A percentile compares a stretch with the other conserved stretches of the same genome.
phyloP scores from a whole-genome alignment of 192 early-diverging fungal genomes.

The Endogone sp. region DNA sequence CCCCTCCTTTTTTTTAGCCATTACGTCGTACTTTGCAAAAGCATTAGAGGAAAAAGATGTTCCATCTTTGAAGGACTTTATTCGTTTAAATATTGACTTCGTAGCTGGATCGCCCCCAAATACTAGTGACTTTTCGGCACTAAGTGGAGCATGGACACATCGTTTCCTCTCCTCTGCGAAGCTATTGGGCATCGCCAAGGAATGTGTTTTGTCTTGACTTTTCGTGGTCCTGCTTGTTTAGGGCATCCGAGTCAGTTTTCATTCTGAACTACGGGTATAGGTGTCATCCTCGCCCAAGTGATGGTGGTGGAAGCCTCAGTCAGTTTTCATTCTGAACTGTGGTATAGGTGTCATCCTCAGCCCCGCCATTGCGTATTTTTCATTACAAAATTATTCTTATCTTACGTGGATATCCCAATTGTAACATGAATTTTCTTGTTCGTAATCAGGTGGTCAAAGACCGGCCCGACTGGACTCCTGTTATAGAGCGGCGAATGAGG shows the following conservation, averaged over 20 bases:
- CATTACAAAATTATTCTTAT: not conserved
- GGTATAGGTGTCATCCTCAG: constrained; percentile 4
- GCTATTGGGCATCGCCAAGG: constrained; percentile 2
- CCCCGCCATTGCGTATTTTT: not conserved
- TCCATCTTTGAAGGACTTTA: constrained; percentile 4
- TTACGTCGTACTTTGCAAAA: constrained; percentile 2
- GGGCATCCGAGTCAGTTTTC: constrained; percentile 2
- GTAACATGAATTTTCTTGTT: not conserved
- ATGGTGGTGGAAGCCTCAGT: not conserved
- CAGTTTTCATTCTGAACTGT: not conserved
- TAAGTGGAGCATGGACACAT: not conserved
- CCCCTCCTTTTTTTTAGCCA: not conserved
- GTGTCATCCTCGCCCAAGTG: not conserved
- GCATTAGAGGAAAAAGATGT: constrained; percentile 2
- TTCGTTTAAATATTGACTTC: constrained; percentile 7
- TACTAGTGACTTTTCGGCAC: not conserved
- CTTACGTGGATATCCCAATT: not conserved
- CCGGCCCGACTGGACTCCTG: not conserved
- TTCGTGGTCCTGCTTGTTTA: not conserved
- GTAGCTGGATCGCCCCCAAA: not conserved
- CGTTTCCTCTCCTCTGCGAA: constrained; percentile 1
- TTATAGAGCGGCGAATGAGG: not conserved
- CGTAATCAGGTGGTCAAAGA: not conserved
- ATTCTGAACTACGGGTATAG: not conserved
- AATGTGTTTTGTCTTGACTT: not conserved